Percentiles rank a stretch among this genome's conserved stretches.
phyloP scores from a whole-genome alignment of 495 filamentous ascomycete genomes.

The Sporormia fimetaria region DNA sequence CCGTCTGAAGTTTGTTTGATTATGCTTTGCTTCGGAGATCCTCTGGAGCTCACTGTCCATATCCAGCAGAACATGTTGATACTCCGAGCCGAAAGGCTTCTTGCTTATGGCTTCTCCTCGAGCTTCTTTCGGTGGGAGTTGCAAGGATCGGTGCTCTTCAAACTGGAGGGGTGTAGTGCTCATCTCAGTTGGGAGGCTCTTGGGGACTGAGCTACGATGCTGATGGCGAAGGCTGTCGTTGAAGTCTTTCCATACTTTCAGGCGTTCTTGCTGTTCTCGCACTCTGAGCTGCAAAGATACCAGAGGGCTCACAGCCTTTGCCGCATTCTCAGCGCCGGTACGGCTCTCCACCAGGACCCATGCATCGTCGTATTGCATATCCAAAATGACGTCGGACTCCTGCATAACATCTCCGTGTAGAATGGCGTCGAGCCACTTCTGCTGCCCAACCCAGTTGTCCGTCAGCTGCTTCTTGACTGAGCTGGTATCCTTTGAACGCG shows the following conservation, averaged over 20 bases:
- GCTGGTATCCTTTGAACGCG: constrained; percentile 28
- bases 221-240: constrained; percentile 37
- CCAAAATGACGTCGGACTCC: constrained; percentile 51
- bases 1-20: too few species aligned
- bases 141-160: constrained; percentile 12
- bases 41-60: constrained; percentile 14
- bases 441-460: constrained; percentile 64
- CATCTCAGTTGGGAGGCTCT: not conserved
- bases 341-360: constrained; percentile 52
- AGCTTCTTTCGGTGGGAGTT: constrained; percentile 2
- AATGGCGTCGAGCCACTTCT: constrained; percentile 55
- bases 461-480: constrained; percentile 43
- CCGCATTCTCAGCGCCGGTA: constrained; percentile 40
- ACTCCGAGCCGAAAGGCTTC: constrained; percentile 4
- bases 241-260: constrained; percentile 65
- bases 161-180: constrained; percentile 7
- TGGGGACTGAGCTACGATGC: constrained; percentile 9
- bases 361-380: constrained; percentile 51
- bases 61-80: constrained; percentile 15
- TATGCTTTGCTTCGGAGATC: constrained; percentile 4
- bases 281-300: constrained; percentile 56
- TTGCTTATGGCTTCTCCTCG: not conserved
- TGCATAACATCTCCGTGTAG: constrained; percentile 51
- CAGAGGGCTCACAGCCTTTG: constrained; percentile 45
- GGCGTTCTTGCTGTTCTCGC: constrained; percentile 46